phyloP scores from a whole-genome alignment of 768 basidiomycete species.

The Solioccasus polychromus region DNA sequence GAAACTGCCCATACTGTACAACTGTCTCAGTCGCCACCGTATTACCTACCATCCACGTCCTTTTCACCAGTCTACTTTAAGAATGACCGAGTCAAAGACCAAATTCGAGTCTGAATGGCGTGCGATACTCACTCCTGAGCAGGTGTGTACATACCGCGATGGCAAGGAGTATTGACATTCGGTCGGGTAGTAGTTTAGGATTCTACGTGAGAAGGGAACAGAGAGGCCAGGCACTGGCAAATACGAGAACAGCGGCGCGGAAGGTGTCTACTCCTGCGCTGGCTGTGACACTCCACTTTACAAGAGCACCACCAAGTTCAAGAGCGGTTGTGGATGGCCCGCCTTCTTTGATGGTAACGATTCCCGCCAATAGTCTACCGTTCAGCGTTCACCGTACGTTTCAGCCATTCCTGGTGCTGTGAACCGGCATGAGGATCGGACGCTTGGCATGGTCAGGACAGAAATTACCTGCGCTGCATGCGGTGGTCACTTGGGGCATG shows the following conservation, averaged over 20 bases:
- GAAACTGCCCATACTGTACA: background rate
- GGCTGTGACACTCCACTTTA: constrained; percentile 83
- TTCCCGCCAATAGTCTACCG: background rate
- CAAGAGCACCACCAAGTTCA: constrained; percentile 87
- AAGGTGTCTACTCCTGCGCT: constrained; percentile 75
- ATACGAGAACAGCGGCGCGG: constrained; percentile 64
- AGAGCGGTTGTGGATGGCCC: constrained; percentile 96
- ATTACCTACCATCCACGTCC: background rate
- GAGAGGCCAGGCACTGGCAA: constrained; percentile 75
- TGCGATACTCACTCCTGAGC: constrained; percentile 74
- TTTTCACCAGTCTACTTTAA: constrained; percentile 4
- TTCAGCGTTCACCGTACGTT: constrained; percentile 1
- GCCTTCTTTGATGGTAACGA: constrained; percentile 86
- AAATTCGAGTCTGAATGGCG: constrained; percentile 83
- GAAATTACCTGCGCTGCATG: constrained; percentile 92
- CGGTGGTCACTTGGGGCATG: constrained; percentile 91
- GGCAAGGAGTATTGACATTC: background rate
- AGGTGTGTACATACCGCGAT: constrained; percentile 46
- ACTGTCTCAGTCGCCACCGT: background rate
- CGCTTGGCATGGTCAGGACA: constrained; percentile 65
- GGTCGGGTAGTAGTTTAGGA: constrained; percentile 60
- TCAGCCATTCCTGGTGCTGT: constrained; percentile 90
- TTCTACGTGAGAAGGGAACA: constrained; percentile 86
- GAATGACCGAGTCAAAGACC: constrained; percentile 20
- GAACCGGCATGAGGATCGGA: constrained; percentile 65